Evolutionary conservation across 139 green algal genomes (phyloP), one percentile per base, ranked within the genome.

Genomic region (Parachlorella kessleri): DNA sequence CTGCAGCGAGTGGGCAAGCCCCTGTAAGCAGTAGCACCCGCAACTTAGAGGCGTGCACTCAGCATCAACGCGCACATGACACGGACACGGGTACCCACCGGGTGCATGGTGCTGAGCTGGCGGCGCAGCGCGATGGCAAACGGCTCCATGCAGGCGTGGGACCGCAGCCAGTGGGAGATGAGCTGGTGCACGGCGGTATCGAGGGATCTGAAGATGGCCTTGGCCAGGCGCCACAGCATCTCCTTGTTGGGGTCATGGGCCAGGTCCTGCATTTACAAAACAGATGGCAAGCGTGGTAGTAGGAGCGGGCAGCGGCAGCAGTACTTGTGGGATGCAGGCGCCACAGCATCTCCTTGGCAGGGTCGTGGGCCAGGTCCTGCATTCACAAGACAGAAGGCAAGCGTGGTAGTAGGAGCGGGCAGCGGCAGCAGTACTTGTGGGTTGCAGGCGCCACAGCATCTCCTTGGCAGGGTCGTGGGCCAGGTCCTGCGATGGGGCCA

Each of bases 151-250:
- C 37, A 66, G 28, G 73, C 76, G 71, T 92, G 87, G 38, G 76
- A 86, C 53, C 80, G 66, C 35, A 84, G 77, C 67, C 75, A 92
- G 81, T 92, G 87, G 24, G 65, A 84, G 36, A 88, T 63, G 48
- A 91, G 74, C 85, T 90, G 84, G 66, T 92, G 87, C 39, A 76
- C 71, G 55, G 53, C 69, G 18, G 67, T 65, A 75, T 91, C 80
- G 32, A 77, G 23, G 21, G 70, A 81, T 2, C 26, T 63, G 76
- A 86, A 84, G 9, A 85, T 41, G 2, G 42, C 54, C 82, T 90
- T 90, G 63, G 83, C 82, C 76, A 90, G 75, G 7, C 30, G n/a
- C 81, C 81, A 89, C 71, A 88, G 71, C 32, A 33, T 35, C 71
- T 76, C 38, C 18, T 33, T 33, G 30, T 42, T 7, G 32, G 66